Evolutionary conservation across 2,329 filamentous ascomycete genomes (phyloP).

Genomic region (Colletotrichum tamarilloi): DNA sequence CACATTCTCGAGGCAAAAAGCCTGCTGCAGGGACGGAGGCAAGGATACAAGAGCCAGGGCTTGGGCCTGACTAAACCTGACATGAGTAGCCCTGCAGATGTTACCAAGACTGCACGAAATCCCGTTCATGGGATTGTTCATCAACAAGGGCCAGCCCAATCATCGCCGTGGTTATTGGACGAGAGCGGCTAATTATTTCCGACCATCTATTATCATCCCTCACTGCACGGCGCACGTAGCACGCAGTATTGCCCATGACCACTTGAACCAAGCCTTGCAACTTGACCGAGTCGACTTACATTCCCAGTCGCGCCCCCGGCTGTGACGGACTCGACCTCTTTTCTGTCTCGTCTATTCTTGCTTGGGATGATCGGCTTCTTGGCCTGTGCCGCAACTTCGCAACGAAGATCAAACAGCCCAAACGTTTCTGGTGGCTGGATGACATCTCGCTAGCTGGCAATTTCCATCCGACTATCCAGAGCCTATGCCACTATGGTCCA

Average conservation of each 20-base stretch:
- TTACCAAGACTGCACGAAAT: background rate
- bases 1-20: background rate
- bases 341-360: slow-evolving; percentile 30
- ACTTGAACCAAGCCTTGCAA: background rate
- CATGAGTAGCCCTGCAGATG: background rate
- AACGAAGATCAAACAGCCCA: slow-evolving; percentile 34
- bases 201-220: background rate
- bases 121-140: background rate
- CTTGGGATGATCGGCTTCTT: slow-evolving; percentile 20
- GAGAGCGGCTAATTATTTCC: background rate
- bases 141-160: background rate
- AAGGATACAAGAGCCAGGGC: background rate
- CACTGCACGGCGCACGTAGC: background rate
- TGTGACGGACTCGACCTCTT: slow-evolving; percentile 3
- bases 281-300: background rate
- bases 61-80: background rate
- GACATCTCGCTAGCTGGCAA: background rate
- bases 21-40: background rate
- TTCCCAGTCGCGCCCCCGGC: background rate
- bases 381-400: slow-evolving; percentile 21
- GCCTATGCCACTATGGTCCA: background rate
- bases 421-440: slow-evolving; percentile 33
- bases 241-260: background rate
- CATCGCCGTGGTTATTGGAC: slow-evolving; percentile 1
- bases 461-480: background rate